These are phyloP conservation scores for Plectranthus barbatus DNA, from an alignment of 257 asterid genomes.

Conservation along the genomic window DNA sequence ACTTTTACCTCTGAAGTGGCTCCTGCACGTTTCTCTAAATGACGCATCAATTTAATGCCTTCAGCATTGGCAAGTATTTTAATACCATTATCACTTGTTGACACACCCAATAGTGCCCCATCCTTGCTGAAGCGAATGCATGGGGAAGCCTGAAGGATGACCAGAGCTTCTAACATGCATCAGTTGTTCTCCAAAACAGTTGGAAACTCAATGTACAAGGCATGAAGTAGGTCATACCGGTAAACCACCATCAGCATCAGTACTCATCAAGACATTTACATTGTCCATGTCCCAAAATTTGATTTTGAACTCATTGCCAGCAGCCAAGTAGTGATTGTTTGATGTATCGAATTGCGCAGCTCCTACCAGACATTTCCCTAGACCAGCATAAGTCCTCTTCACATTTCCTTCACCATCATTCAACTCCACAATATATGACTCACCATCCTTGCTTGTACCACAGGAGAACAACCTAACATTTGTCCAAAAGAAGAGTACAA, in stretches of 20 bases:
- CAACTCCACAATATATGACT: conserved; percentile 59
- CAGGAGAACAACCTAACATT: conserved; percentile 54
- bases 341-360: conserved; percentile 62
- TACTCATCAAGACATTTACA: conserved; percentile 26
- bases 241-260: conserved; percentile 60
- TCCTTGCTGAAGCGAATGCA: conserved; percentile 56
- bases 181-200: not conserved
- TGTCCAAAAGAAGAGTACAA: not conserved
- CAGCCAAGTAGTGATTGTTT: conserved; percentile 56
- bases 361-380: conserved; percentile 40
- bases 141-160: conserved; percentile 53
- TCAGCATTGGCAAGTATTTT: conserved; percentile 56
- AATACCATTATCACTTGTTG: conserved; percentile 53
- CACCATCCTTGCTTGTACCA: conserved; percentile 60
- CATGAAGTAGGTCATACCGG: conserved; percentile 30
- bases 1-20: conserved; percentile 34
- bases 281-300: conserved; percentile 76
- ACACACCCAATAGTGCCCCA: conserved; percentile 58
- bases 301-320: conserved; percentile 54
- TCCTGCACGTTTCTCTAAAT: no score
- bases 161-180: conserved; percentile 1
- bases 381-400: conserved; percentile 50
- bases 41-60: conserved; percentile 29
- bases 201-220: not conserved
- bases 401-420: conserved; percentile 56